phyloP scores from a whole-genome alignment of 805 yeast genomes.

The Candida oleophila region DNA sequence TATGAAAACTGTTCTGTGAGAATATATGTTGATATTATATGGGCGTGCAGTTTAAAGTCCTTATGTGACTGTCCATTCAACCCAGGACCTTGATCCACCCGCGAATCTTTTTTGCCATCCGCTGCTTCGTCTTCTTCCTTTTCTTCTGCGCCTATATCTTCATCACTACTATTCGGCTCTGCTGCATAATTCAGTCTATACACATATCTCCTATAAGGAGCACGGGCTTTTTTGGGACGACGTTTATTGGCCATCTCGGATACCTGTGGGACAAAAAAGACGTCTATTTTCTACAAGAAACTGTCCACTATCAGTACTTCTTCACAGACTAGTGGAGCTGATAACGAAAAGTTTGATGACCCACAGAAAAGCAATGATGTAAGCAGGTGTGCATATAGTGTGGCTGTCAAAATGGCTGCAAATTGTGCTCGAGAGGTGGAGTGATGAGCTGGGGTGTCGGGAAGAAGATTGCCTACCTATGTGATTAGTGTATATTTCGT shows the following conservation, averaged over 20 bases:
- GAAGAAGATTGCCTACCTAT: no score
- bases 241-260: constrained; percentile 77
- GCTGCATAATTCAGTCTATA: constrained; percentile 42
- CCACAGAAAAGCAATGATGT: no score
- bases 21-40: constrained; percentile 33
- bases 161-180: constrained; percentile 25
- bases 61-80: constrained; percentile 1
- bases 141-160: constrained; percentile 19
- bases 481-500: no score
- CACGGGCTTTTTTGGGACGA: constrained; percentile 78
- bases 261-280: not conserved
- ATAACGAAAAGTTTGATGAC: no score
- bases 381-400: no score
- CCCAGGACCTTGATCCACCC: not conserved
- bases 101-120: not conserved
- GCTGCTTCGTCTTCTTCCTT: constrained; percentile 4
- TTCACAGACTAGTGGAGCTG: no score
- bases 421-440: no score
- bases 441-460: no score
- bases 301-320: no score
- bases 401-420: no score
- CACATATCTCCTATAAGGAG: constrained; percentile 76
- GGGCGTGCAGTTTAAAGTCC: constrained; percentile 19
- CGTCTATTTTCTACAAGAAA: no score
- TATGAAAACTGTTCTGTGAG: constrained; percentile 21